A percentile compares a stretch with the other conserved stretches of the same genome.
Evolutionary conservation across 2,329 filamentous ascomycete species (phyloP).

Genomic region (Cladobotryum mycophilum): DNA sequence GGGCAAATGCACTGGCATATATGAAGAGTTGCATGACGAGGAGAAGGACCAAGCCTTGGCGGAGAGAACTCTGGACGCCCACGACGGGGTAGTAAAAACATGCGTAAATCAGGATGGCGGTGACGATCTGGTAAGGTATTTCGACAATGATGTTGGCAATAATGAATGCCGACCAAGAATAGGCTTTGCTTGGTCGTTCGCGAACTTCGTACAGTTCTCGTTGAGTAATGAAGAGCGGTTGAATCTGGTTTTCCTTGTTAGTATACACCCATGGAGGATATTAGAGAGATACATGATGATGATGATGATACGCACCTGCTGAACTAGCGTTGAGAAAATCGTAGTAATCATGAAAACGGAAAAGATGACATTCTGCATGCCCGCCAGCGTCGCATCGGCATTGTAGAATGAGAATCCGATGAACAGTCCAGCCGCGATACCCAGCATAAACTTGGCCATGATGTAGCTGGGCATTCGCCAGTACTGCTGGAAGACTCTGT

Average conservation of each 20-base stretch:
- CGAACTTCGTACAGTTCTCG: slow-evolving; percentile 70
- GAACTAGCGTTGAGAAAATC: slow-evolving; percentile 64
- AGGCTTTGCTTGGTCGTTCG: slow-evolving; percentile 66
- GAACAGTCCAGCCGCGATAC: slow-evolving; percentile 56
- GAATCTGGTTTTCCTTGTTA: too few relatives aligned
- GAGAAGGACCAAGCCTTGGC: slow-evolving; percentile 60
- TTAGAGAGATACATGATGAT: too few relatives aligned
- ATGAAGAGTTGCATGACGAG: slow-evolving; percentile 61
- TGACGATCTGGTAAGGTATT: slow-evolving; percentile 62
- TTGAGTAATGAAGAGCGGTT: slow-evolving; percentile 71
- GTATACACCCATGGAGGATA: too few relatives aligned
- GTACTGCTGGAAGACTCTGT: slow-evolving; percentile 74
- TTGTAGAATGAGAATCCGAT: slow-evolving; percentile 68
- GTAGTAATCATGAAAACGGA: slow-evolving; percentile 69
- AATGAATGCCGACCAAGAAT: slow-evolving; percentile 71
- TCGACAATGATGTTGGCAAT: slow-evolving; percentile 66
- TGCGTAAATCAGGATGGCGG: slow-evolving; percentile 56
- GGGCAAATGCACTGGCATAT: slow-evolving; percentile 65
- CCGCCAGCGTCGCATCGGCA: slow-evolving; percentile 50
- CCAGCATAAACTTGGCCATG: slow-evolving; percentile 63
- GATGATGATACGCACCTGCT: slow-evolving; percentile 48
- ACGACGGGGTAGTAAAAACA: slow-evolving; percentile 63
- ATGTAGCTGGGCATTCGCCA: slow-evolving; percentile 77
- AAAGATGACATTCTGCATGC: slow-evolving; percentile 71
- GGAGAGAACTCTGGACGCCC: slow-evolving; percentile 42